These are phyloP conservation scores for Ophiostoma fasciatum DNA, from an alignment of 2,329 filamentous ascomycete genomes.

Conservation along the genomic window DNA sequence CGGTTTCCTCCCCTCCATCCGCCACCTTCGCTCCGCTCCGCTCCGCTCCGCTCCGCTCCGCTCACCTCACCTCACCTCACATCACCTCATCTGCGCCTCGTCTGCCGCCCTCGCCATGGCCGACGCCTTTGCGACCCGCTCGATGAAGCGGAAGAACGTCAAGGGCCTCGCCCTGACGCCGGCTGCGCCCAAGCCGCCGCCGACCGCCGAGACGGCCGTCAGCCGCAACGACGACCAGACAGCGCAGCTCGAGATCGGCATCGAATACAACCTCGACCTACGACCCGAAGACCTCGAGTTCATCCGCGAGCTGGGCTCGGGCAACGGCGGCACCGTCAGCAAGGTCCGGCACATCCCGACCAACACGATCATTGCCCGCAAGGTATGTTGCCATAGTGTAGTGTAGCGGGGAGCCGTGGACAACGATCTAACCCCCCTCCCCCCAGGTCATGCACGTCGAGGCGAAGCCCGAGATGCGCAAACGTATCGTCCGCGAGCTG, in stretches of 20 bases:
- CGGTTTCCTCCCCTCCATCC: too few relatives aligned
- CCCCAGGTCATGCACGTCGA: slow-evolving; percentile 92
- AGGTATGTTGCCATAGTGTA: slow-evolving; percentile 57
- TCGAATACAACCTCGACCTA: slow-evolving; percentile 90
- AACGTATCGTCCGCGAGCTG: slow-evolving; percentile 90
- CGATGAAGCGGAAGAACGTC: slow-evolving; percentile 98
- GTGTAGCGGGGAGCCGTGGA: too few relatives aligned
- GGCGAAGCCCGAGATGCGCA: slow-evolving; percentile 91
- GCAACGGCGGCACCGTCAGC: slow-evolving; percentile 95
- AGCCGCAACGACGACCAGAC: slow-evolving; percentile 47
- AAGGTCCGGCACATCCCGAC: slow-evolving; percentile 93
- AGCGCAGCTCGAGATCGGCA: slow-evolving; percentile 75
- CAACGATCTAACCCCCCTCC: too few relatives aligned
- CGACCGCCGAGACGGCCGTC: slow-evolving; percentile 57
- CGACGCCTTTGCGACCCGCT: slow-evolving; percentile 51
- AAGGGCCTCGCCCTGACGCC: slow-evolving; percentile 80
- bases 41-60: too few relatives aligned
- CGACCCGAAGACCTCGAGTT: slow-evolving; percentile 85
- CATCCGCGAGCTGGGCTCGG: slow-evolving; percentile 84
- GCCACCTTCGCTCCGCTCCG: too few relatives aligned
- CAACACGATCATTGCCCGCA: slow-evolving; percentile 93
- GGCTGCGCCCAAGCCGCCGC: slow-evolving; percentile 54
- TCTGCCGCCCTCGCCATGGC: slow-evolving; percentile 30
- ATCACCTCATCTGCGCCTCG: not conserved
- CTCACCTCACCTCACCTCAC: not conserved